Evolutionary conservation across 371 early-diverging fungal genomes (phyloP).

Genomic region (Choanephora cucurbitarum): DNA sequence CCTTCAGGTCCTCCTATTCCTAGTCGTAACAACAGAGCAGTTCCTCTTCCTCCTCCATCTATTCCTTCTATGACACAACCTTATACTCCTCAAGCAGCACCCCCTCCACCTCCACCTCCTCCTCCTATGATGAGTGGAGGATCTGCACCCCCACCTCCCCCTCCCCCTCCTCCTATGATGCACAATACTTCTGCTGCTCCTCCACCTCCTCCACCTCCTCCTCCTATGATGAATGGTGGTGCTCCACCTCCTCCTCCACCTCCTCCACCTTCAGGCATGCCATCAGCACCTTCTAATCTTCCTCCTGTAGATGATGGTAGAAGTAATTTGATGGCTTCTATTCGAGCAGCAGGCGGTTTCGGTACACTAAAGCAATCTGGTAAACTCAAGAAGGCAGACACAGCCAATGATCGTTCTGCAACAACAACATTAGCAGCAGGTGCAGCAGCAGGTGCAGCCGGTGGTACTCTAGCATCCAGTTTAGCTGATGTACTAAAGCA

Average conservation of each 20-base stretch:
- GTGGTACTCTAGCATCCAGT: constrained; percentile 39
- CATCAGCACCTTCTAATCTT: constrained; percentile 7
- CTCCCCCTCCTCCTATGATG: constrained; percentile 25
- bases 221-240: constrained; percentile 8
- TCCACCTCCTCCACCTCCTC: constrained; percentile 11
- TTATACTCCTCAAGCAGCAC: constrained; percentile 21
- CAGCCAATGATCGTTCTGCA: background rate
- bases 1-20: constrained; percentile 1
- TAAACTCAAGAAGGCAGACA: constrained; percentile 15
- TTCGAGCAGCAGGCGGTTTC: constrained; percentile 49
- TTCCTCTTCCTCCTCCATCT: constrained; percentile 16
- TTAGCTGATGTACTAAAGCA: constrained; percentile 44
- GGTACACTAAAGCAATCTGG: constrained; percentile 37
- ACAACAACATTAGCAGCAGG: constrained; percentile 14
- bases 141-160: background rate
- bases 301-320: constrained; percentile 16
- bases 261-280: background rate
- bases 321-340: constrained; percentile 43
- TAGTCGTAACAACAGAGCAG: background rate
- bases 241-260: constrained; percentile 29
- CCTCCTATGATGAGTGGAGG: constrained; percentile 6
- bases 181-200: background rate
- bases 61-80: background rate
- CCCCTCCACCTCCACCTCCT: constrained; percentile 39
- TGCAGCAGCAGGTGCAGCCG: constrained; percentile 24